Conservation (phyloP, 2,329 filamentous ascomycete species). For the Sclerotinia trifoliorum region DNA sequence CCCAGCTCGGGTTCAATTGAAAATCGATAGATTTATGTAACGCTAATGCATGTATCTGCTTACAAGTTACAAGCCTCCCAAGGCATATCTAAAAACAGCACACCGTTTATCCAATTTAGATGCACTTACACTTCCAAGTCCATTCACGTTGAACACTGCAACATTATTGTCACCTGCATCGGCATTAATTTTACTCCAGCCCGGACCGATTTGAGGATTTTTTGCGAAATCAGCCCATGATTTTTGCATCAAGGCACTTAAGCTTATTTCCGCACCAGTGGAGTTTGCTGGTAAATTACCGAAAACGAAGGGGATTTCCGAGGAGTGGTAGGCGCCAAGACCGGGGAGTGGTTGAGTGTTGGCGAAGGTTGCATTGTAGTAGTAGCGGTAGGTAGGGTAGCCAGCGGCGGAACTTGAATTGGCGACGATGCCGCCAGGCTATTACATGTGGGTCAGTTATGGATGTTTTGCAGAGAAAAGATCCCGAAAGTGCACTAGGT, state of each 20-base stretch:
- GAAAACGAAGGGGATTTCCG: conserved; percentile 17
- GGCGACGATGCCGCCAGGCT: conserved; percentile 8
- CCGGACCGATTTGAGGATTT: not conserved
- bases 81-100: not conserved
- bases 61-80: not conserved
- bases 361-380: conserved; percentile 20
- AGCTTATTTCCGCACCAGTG: not conserved
- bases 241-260: conserved; percentile 10
- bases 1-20: not conserved
- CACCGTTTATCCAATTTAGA: not conserved
- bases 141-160: conserved; percentile 7
- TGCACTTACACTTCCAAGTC: not conserved
- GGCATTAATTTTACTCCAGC: not conserved
- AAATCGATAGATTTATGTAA: not conserved
- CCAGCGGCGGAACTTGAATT: conserved; percentile 2
- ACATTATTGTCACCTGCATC: not conserved
- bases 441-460: not conserved
- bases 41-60: not conserved
- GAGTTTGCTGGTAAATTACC: conserved; percentile 8
- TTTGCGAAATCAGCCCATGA: conserved; percentile 17
- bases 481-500: too few species aligned
- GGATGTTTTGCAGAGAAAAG: not conserved
- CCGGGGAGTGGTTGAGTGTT: conserved; percentile 18
- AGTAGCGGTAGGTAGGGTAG: conserved; percentile 21
- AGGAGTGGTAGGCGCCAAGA: conserved; percentile 20